Evolutionary conservation across 2,329 filamentous ascomycete genomes (phyloP).

Genomic region (Lachnellula suecica): DNA sequence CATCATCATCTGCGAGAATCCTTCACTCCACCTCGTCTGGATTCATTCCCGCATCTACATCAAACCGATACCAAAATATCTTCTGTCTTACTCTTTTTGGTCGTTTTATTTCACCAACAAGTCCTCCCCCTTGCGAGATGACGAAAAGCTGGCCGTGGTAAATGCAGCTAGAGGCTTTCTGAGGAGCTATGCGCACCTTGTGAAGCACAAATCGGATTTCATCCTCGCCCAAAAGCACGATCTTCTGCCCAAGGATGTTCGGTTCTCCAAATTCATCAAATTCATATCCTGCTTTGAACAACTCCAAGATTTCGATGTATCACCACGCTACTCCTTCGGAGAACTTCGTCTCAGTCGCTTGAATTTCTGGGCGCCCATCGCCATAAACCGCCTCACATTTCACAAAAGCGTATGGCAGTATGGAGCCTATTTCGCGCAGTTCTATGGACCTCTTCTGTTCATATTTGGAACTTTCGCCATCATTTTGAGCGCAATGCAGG

Average conservation of each 20-base stretch:
- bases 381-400: conserved; percentile 24
- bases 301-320: conserved; percentile 12
- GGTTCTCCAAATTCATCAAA: conserved; percentile 1
- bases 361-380: conserved; percentile 26
- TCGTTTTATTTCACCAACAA: background rate
- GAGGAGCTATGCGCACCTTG: conserved; percentile 21
- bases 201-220: conserved; percentile 23
- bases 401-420: conserved; percentile 26
- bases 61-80: conserved; percentile 31
- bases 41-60: conserved; percentile 27
- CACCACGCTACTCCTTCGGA: conserved; percentile 3
- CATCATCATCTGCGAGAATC: conserved; percentile 33
- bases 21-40: conserved; percentile 34
- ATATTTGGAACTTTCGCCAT: conserved; percentile 23
- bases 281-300: conserved; percentile 19
- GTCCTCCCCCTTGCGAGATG: background rate
- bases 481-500: conserved; percentile 25
- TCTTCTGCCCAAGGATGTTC: conserved; percentile 13
- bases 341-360: conserved; percentile 12
- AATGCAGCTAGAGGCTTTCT: conserved; percentile 22
- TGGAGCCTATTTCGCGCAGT: conserved; percentile 23
- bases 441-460: conserved; percentile 27
- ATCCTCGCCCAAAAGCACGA: conserved; percentile 14
- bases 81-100: conserved; percentile 29
- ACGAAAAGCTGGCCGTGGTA: background rate